Evolutionary conservation across 305 asterid species (phyloP), one percentile per base, ranked within the genome.

Genomic region (Plantago rigida): DNA sequence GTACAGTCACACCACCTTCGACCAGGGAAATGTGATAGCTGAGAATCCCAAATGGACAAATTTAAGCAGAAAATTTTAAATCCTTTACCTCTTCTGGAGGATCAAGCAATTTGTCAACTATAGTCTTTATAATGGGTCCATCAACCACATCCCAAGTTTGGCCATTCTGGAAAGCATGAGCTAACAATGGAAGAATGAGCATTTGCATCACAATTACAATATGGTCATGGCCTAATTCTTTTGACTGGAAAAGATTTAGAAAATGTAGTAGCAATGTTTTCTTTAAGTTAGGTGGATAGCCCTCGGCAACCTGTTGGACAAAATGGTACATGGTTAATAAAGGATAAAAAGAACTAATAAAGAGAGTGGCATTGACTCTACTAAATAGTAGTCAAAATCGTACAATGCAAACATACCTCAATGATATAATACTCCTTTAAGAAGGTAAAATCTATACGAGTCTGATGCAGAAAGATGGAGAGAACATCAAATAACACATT

Each of bases 131-230:
- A 44, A 82, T 89, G 51, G 87, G 73, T 47, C 89, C 78, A 78
- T 93, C 99, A 63, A 89, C 81, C 73, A 93, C 99, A 61, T 93
- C 99, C 99, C 99, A 93, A 11, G 97, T 93, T 76, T 93, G 97
- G 74, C 82, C 87, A 75, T 81, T 87, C 75, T 85, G 99, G 66
- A 93, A 93, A 69, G 99, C 85, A 76, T 93, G 96, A 69, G 95
- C 99, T 74, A 93, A 80, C 94, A 89, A 87, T 5, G 99, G 99
- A 75, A 93, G 96, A 71, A 93, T 82, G 64, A 93, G 97, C 96
- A 93, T 93, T 87, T 93, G 99, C 96, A 93, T 93, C 31, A 89
- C 87, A 51, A 89, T 87, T 62, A 93, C 99, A 87, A 89, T 78
- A 73, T 93, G 99, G 77, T 93, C 99, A 71, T 82, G 97, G 77